phyloP scores from a whole-genome alignment of 192 early-diverging fungal genomes.

The Coemansia umbellata region DNA sequence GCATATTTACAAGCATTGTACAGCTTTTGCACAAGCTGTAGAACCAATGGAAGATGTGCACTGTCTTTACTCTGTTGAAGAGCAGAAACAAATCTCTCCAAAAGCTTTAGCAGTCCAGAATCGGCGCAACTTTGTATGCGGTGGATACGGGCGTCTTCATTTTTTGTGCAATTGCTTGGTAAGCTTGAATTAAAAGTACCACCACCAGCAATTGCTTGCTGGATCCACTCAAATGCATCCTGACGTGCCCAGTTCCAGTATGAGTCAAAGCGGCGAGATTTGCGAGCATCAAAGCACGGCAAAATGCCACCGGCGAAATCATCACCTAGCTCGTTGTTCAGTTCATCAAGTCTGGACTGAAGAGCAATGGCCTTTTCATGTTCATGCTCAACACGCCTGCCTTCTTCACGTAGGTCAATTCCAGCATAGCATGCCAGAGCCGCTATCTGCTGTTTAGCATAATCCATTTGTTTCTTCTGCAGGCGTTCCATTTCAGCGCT shows the following conservation, averaged over 20 bases:
- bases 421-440: constrained; percentile 75
- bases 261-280: constrained; percentile 84
- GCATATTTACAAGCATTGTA: constrained; percentile 74
- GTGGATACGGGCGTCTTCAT: neutral
- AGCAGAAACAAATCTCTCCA: neutral
- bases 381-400: constrained; percentile 63
- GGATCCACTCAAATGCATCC: constrained; percentile 52
- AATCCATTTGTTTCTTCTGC: constrained; percentile 64
- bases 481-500: constrained; percentile 79
- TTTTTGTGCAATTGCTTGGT: constrained; percentile 51
- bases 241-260: constrained; percentile 89
- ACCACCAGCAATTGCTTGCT: constrained; percentile 58
- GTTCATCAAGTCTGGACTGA: constrained; percentile 72
- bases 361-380: constrained; percentile 55
- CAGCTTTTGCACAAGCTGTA: constrained; percentile 58
- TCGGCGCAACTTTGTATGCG: neutral
- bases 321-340: constrained; percentile 83
- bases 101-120: neutral
- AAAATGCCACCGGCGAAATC: constrained; percentile 68
- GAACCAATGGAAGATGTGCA: constrained; percentile 3
- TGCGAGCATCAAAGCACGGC: constrained; percentile 72
- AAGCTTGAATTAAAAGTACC: neutral
- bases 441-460: constrained; percentile 79
- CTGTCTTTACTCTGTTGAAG: neutral
- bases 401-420: constrained; percentile 66